Evolutionary conservation across 768 basidiomycete species (phyloP), one percentile per base, ranked within the genome.

Genomic region (Russula sp.): DNA sequence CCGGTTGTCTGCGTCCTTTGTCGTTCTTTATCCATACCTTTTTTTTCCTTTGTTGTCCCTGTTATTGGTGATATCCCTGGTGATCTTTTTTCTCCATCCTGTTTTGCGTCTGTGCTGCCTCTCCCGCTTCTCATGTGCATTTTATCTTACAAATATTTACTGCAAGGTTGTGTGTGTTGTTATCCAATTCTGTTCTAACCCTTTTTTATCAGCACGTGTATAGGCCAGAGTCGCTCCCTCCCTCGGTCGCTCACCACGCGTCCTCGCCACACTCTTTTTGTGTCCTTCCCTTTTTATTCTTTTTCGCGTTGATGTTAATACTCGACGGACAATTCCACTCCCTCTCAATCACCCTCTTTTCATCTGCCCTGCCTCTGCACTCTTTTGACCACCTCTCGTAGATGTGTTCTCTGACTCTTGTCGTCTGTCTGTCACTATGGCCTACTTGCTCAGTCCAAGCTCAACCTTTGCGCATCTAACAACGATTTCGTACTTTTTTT

Each of bases 91-190:
- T 53, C n/a, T 13, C 38, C 26, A 18, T 42, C 53, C 34, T 54
- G 44, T 54, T 64, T 28, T 54, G 46, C 22, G 10, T 50, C 26
- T 36, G 30, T 42, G 48, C 20, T 55, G 34, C 32, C 16, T 57
- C 34, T 59, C 28, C 26, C 34, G 10, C 22, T 57, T 46, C 49
- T 53, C 65, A 57, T 58, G 56, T 42, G 57, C 65, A 64, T 59
- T 59, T 50, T 67, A 67, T 67, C 63, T 67, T 67, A 67, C 66
- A 46, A 54, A 59, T 67, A 67, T 67, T 67, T 67, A 67, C 63
- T 44, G 50, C 65, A 65, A 56, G 59, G 50, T 40, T 64, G 22
- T 57, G 22, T 57, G 36, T 59, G 42, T 59, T 59, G 38, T 46
- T 58, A 16, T 18, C 22, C 40, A 5, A 14, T 46, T 53, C 13